phyloP scores from a whole-genome alignment of 441 rosid genomes.

The Brassica balearica region DNA sequence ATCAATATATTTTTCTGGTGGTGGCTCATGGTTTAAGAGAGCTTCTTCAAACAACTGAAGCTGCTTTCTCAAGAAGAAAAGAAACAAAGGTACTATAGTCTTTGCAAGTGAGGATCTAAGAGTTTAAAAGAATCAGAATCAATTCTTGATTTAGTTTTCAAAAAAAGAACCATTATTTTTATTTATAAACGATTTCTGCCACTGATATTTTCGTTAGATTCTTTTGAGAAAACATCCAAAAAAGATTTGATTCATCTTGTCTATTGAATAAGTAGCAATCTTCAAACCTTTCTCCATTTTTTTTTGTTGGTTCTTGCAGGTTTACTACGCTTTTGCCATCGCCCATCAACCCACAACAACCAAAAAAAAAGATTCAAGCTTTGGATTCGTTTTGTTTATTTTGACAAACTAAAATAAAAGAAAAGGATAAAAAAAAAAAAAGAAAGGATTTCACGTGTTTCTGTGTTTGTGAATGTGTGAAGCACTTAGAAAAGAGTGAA shows the following conservation, averaged over 20 bases:
- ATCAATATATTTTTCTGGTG: background rate
- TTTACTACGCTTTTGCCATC: slow-evolving; percentile 18
- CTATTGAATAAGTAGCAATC: slow-evolving; percentile 56
- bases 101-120: slow-evolving; percentile 24
- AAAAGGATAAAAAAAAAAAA: slow-evolving; percentile 14
- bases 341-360: slow-evolving; percentile 33
- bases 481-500: slow-evolving; percentile 50
- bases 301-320: slow-evolving; percentile 61
- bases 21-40: slow-evolving; percentile 23
- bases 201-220: slow-evolving; percentile 50
- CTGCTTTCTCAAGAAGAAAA: slow-evolving; percentile 12
- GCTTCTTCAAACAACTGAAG: slow-evolving; percentile 19
- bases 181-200: slow-evolving; percentile 53
- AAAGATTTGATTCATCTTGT: slow-evolving; percentile 61
- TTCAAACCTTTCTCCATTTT: slow-evolving; percentile 52
- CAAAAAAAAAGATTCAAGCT: slow-evolving; percentile 32
- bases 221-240: slow-evolving; percentile 48
- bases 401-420: slow-evolving; percentile 3
- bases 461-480: slow-evolving; percentile 50
- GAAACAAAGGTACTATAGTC: slow-evolving; percentile 15
- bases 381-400: slow-evolving; percentile 53
- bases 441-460: slow-evolving; percentile 40
- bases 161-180: background rate
- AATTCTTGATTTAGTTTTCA: background rate
- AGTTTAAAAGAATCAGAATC: slow-evolving; percentile 29